A percentile compares a stretch with the other conserved stretches of the same genome.
Evolutionary conservation across 2,329 filamentous ascomycete genomes (phyloP).

Genomic region (Aspergillus tanneri): DNA sequence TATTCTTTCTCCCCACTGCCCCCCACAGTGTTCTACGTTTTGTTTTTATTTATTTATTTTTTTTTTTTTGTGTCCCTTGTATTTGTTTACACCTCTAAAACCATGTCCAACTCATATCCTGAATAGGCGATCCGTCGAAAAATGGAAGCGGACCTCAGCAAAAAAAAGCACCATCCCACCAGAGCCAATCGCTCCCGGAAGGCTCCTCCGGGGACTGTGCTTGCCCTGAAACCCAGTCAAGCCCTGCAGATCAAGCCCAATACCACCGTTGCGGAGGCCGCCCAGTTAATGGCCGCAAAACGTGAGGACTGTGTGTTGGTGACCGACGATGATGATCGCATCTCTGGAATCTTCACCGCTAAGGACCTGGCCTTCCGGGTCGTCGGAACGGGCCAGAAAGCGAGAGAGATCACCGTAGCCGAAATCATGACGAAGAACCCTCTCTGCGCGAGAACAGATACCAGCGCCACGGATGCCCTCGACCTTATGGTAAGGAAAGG

Average conservation of each 20-base stretch:
- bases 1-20: no score
- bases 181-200: slow-evolving; percentile 84
- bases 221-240: slow-evolving; percentile 90
- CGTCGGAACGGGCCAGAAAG: slow-evolving; percentile 85
- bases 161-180: slow-evolving; percentile 82
- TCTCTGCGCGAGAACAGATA: slow-evolving; percentile 93
- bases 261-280: slow-evolving; percentile 91
- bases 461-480: slow-evolving; percentile 93
- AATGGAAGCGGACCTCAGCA: slow-evolving; percentile 95
- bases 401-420: slow-evolving; percentile 84
- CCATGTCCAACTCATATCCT: slow-evolving; percentile 2
- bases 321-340: slow-evolving; percentile 95
- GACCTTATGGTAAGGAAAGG: slow-evolving; percentile 98
- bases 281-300: slow-evolving; percentile 98
- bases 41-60: no score
- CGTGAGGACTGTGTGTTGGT: slow-evolving; percentile 96
- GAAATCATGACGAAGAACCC: slow-evolving; percentile 99
- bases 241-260: slow-evolving; percentile 96
- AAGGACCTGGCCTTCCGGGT: slow-evolving; percentile 98
- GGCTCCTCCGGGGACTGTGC: slow-evolving; percentile 91
- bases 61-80: no score
- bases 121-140: slow-evolving; percentile 88
- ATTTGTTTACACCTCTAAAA: background rate
- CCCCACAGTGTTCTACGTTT: no score
- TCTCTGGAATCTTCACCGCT: slow-evolving; percentile 97